phyloP scores from a whole-genome alignment of 495 filamentous ascomycete genomes.

The Hyaloscypha hepaticicola region DNA sequence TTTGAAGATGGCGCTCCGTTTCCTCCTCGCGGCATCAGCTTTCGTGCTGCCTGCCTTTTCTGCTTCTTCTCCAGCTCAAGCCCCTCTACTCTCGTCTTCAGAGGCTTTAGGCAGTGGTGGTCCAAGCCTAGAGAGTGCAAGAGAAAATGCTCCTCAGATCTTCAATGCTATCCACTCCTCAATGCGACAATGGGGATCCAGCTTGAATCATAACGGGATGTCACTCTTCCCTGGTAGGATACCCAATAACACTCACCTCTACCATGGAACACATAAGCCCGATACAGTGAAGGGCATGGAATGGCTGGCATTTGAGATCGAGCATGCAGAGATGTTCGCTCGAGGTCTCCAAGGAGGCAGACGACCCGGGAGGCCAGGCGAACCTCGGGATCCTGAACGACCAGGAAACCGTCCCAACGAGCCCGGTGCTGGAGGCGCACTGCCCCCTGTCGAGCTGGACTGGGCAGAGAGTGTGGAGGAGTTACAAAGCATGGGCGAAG shows the following conservation, averaged over 20 bases:
- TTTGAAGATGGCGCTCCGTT: not conserved
- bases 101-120: not conserved
- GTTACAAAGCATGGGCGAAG: not conserved
- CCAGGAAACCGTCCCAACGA: slow-evolving; percentile 1
- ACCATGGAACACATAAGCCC: slow-evolving; percentile 52
- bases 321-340: slow-evolving; percentile 63
- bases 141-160: slow-evolving; percentile 56
- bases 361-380: not conserved
- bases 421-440: slow-evolving; percentile 9
- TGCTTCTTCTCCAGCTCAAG: not conserved
- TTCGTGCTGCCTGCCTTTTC: not conserved
- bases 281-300: slow-evolving; percentile 51
- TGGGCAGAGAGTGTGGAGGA: not conserved
- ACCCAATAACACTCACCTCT: slow-evolving; percentile 57
- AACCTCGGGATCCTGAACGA: not conserved
- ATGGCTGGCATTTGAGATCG: slow-evolving; percentile 71
- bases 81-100: not conserved
- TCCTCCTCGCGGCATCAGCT: not conserved
- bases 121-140: slow-evolving; percentile 34
- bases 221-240: slow-evolving; percentile 60
- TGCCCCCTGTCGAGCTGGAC: not conserved
- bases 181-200: slow-evolving; percentile 69
- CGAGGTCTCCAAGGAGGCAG: not conserved
- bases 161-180: slow-evolving; percentile 68
- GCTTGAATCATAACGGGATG: slow-evolving; percentile 67